phyloP scores from a whole-genome alignment of 2,329 filamentous ascomycete genomes.

The Monilinia vaccinii-corymbosi region DNA sequence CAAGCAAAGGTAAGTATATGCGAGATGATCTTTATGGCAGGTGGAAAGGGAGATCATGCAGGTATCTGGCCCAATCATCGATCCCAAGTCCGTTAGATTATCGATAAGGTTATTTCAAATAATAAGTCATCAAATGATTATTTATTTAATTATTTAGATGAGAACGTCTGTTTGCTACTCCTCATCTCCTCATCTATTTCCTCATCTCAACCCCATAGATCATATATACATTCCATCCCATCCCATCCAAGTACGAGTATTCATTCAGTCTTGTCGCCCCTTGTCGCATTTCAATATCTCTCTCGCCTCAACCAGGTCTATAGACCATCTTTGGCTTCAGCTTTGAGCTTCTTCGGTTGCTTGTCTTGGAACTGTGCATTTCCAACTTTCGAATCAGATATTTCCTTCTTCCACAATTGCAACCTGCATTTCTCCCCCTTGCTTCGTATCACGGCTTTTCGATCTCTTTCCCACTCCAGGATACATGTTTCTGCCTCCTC shows the following conservation, averaged over 20 bases:
- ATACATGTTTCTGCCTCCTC: neutral
- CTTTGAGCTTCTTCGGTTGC: neutral
- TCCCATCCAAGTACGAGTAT: neutral
- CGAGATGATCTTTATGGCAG: neutral
- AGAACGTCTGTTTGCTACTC: no score
- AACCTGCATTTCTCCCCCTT: neutral
- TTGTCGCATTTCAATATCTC: neutral
- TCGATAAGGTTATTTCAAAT: no score
- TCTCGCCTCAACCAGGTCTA: neutral
- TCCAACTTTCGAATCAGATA: neutral
- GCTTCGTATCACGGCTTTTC: neutral
- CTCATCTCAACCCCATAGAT: no score
- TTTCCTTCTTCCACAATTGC: neutral
- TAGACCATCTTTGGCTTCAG: neutral
- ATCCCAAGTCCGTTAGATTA: no score
- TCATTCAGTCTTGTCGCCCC: neutral
- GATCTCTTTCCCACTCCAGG: neutral
- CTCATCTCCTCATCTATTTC: no score
- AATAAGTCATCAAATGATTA: no score
- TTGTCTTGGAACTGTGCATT: neutral
- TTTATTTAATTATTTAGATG: no score
- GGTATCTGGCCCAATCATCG: no score
- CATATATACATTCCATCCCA: neutral
- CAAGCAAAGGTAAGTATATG: no score
- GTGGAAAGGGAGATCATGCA: no score